Conservation (phyloP, 768 basidiomycete species). For the Lactarius trivialis region DNA sequence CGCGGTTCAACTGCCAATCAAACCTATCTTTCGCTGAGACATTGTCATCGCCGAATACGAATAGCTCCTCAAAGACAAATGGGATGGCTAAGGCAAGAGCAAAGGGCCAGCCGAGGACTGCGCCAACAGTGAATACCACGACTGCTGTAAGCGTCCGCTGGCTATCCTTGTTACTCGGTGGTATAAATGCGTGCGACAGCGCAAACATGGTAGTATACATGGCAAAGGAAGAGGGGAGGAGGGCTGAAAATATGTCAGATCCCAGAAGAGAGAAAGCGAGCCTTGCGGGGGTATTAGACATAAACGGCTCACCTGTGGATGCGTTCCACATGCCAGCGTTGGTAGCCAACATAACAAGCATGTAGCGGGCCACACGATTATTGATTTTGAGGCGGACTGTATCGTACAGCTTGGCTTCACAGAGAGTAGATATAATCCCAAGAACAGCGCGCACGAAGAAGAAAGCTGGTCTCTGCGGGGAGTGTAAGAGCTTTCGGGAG, state of each 20-base stretch:
- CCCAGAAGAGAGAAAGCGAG: not conserved
- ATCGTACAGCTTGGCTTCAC: slow-evolving; percentile 80
- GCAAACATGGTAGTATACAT: slow-evolving; percentile 86
- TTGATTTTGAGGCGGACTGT: slow-evolving; percentile 76
- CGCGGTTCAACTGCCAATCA: slow-evolving; percentile 58
- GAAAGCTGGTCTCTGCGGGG: slow-evolving; percentile 70
- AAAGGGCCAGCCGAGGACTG: slow-evolving; percentile 96
- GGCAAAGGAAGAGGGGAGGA: slow-evolving; percentile 91
- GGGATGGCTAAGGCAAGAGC: slow-evolving; percentile 81
- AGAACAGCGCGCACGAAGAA: slow-evolving; percentile 82
- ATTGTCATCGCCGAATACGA: slow-evolving; percentile 64
- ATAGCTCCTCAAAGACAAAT: slow-evolving; percentile 85
- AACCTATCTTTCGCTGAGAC: slow-evolving; percentile 40
- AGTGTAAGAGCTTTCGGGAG: slow-evolving; percentile 17
- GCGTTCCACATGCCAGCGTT: slow-evolving; percentile 97
- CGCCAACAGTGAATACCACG: slow-evolving; percentile 68
- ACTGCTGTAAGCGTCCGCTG: slow-evolving; percentile 61
- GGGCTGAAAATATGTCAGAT: slow-evolving; percentile 45
- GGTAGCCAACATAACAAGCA: slow-evolving; percentile 77
- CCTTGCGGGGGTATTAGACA: not conserved
- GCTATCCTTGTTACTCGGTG: slow-evolving; percentile 46
- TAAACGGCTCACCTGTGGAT: slow-evolving; percentile 53
- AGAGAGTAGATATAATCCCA: slow-evolving; percentile 62
- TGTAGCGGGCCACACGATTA: slow-evolving; percentile 87
- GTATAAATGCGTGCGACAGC: slow-evolving; percentile 58